Evolutionary conservation across 805 yeast species (phyloP).

Genomic region (Metschnikowia shivogae): DNA sequence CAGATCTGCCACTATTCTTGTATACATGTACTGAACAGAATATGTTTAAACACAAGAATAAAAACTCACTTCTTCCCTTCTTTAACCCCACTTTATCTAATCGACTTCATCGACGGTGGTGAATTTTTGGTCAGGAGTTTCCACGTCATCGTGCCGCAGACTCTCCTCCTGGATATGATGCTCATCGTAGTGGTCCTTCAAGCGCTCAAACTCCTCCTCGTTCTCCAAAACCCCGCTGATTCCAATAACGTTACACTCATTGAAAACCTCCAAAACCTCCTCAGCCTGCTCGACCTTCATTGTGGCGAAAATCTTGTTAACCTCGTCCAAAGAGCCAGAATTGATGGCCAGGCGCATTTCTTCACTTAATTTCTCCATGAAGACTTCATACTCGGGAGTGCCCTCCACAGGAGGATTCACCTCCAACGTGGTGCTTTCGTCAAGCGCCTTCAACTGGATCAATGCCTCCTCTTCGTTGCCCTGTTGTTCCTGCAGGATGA

Average conservation of each 20-base stretch:
- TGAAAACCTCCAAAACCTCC: conserved; percentile 62
- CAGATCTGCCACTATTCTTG: no score
- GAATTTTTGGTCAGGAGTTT: conserved; percentile 1
- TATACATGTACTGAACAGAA: no score
- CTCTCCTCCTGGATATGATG: conserved; percentile 13
- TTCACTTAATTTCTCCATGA: conserved; percentile 50
- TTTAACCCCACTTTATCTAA: not conserved
- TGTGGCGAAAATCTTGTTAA: conserved; percentile 75
- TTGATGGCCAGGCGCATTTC: conserved; percentile 73
- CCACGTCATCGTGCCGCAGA: not conserved
- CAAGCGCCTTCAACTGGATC: conserved; percentile 84
- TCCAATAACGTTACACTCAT: conserved; percentile 79
- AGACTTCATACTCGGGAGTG: conserved; percentile 53
- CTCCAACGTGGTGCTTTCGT: conserved; percentile 71
- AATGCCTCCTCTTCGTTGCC: conserved; percentile 59
- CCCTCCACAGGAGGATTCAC: conserved; percentile 63
- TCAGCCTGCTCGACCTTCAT: conserved; percentile 80
- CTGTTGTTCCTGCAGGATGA: conserved; percentile 52
- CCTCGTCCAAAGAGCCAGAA: conserved; percentile 67
- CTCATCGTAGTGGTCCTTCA: conserved; percentile 46
- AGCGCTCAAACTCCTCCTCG: conserved; percentile 59
- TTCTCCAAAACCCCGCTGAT: conserved; percentile 73
- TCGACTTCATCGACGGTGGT: conserved; percentile 12
- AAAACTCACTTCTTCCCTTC: not conserved
- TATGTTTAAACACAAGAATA: no score